Conservation (phyloP, 2,329 filamentous ascomycete genomes). For the Botrytis squamosa region DNA sequence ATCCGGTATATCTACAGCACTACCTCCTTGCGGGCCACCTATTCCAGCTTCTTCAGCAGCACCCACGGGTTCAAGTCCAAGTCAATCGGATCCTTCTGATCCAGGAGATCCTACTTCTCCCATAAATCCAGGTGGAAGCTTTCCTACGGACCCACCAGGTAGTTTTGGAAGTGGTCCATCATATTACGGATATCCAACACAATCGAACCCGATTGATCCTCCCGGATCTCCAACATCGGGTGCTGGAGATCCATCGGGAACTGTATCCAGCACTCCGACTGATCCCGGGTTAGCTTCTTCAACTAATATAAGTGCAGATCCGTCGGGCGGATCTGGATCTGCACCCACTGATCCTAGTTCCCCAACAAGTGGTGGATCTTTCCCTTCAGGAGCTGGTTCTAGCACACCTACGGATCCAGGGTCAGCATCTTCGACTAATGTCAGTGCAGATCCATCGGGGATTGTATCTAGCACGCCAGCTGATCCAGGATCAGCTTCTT, state of each 20-base stretch:
- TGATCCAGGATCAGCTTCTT: not conserved
- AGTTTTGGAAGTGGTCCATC: not conserved
- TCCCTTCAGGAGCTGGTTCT: not conserved
- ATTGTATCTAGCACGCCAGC: not conserved
- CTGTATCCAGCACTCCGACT: not conserved
- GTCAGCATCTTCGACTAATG: not conserved
- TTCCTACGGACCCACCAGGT: not conserved
- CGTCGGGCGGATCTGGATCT: not conserved
- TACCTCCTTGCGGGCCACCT: not conserved
- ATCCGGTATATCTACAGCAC: not conserved
- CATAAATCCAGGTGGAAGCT: not conserved
- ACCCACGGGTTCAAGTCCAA: not conserved
- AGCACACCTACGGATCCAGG: not conserved
- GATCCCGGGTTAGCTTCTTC: not conserved
- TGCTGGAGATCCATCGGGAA: not conserved
- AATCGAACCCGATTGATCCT: not conserved
- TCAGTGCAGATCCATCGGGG: not conserved
- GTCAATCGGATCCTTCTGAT: not conserved
- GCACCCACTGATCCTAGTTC: not conserved
- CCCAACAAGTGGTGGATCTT: not conserved
- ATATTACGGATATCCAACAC: constrained; percentile 1
- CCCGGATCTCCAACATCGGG: not conserved
- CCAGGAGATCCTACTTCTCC: not conserved
- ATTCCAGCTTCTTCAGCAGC: not conserved
- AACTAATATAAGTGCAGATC: not conserved